These are phyloP conservation scores for Saturnispora saitoi DNA, from an alignment of 805 yeast species.

Conservation along the genomic window DNA sequence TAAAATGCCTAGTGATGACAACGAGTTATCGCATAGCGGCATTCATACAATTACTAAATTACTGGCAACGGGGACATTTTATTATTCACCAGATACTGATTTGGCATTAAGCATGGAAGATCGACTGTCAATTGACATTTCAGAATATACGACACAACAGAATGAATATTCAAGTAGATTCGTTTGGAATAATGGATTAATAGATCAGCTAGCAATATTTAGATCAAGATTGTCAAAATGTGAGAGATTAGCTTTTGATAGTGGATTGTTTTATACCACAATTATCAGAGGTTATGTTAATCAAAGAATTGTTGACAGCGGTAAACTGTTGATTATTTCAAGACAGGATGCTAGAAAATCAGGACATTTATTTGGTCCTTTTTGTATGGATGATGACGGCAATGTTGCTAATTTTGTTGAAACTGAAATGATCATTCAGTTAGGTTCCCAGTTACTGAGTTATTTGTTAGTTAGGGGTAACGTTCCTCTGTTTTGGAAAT, in stretches of 20 bases:
- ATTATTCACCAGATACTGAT: conserved; percentile 40
- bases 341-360: conserved; percentile 40
- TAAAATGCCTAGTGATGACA: background rate
- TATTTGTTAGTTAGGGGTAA: conserved; percentile 43
- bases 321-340: conserved; percentile 37
- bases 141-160: conserved; percentile 14
- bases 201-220: conserved; percentile 37
- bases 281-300: conserved; percentile 46
- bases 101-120: conserved; percentile 38
- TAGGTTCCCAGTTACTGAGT: conserved; percentile 30
- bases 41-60: conserved; percentile 30
- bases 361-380: conserved; percentile 47
- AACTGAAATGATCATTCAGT: conserved; percentile 38
- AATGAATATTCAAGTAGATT: conserved; percentile 38
- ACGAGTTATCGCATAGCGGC: conserved; percentile 6
- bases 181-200: conserved; percentile 45
- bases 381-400: conserved; percentile 50
- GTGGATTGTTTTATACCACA: conserved; percentile 38
- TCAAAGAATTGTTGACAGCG: conserved; percentile 19
- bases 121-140: conserved; percentile 19
- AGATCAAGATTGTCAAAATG: conserved; percentile 33
- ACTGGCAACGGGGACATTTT: conserved; percentile 39
- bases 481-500: conserved; percentile 48
- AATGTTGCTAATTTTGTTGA: conserved; percentile 55
- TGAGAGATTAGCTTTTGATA: conserved; percentile 37